phyloP scores from a whole-genome alignment of 441 rosid genomes.

The Croton laevigatus region DNA sequence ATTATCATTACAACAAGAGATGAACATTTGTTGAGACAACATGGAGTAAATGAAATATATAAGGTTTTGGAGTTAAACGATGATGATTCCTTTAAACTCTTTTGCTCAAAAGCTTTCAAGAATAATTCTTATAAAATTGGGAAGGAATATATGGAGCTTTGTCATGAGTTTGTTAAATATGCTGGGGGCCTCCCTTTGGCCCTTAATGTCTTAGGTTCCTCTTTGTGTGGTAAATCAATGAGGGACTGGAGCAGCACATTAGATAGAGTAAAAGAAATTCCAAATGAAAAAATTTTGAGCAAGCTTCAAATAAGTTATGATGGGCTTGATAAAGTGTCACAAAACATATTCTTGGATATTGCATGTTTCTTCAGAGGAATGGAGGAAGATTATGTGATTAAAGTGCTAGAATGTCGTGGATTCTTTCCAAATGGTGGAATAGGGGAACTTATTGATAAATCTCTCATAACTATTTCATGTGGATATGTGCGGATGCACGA shows the following conservation, averaged over 20 bases:
- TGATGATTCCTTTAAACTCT: too few species aligned
- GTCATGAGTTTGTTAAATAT: constrained; percentile 1
- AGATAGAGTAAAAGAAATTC: neutral
- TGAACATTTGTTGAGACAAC: too few species aligned
- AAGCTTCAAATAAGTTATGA: neutral
- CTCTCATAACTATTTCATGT: constrained; percentile 8
- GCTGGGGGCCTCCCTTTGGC: constrained; percentile 24
- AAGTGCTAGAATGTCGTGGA: too few species aligned
- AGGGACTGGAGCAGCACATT: constrained; percentile 16
- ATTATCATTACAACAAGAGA: too few species aligned
- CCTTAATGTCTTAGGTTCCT: constrained; percentile 13
- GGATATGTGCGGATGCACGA: constrained; percentile 9
- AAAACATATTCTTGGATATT: neutral
- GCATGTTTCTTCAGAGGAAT: neutral
- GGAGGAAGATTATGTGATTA: neutral
- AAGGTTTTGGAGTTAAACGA: too few species aligned
- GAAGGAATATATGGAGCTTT: neutral
- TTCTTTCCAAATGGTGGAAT: too few species aligned
- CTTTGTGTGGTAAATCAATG: constrained; percentile 8
- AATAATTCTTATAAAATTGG: neutral
- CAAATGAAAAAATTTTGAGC: neutral
- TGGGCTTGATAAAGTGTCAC: neutral
- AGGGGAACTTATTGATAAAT: neutral
- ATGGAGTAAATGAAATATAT: too few species aligned
- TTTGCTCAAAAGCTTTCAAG: constrained; percentile 12